Evolutionary conservation across 2,329 filamentous ascomycete species (phyloP).

Genomic region (Colletotrichum higginsianum): DNA sequence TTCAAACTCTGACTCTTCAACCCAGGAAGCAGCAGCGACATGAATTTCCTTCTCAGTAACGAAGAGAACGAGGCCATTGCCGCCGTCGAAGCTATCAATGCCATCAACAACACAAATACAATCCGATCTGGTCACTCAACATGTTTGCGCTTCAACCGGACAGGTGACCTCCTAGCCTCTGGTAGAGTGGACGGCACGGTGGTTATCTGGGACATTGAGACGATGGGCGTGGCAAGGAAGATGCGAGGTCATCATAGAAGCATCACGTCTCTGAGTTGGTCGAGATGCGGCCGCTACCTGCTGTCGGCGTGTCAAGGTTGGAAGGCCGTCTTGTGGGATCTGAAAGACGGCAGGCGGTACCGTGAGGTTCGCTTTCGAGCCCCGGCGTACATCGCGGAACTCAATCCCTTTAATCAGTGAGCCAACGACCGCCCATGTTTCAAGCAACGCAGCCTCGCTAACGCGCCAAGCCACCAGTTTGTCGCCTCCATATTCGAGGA

Average conservation of each 20-base stretch:
- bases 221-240: conserved; percentile 95
- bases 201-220: conserved; percentile 97
- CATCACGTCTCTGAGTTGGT: conserved; percentile 97
- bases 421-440: conserved; percentile 44
- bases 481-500: conserved; percentile 96
- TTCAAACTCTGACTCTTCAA: not conserved
- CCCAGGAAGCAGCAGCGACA: conserved; percentile 46
- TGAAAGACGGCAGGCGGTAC: conserved; percentile 77
- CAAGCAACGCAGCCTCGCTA: conserved; percentile 1
- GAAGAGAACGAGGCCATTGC: conserved; percentile 53
- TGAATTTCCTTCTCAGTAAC: conserved; percentile 74
- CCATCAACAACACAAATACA: conserved; percentile 81
- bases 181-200: conserved; percentile 95
- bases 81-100: conserved; percentile 43
- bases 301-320: conserved; percentile 95
- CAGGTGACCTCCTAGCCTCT: conserved; percentile 94
- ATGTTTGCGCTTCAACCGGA: conserved; percentile 89
- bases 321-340: conserved; percentile 96
- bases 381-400: conserved; percentile 94
- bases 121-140: conserved; percentile 81
- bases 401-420: conserved; percentile 92
- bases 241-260: conserved; percentile 93
- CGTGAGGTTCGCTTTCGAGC: conserved; percentile 93
- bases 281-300: conserved; percentile 89
- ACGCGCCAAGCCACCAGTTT: conserved; percentile 72